Evolutionary conservation across 192 early-diverging fungal species (phyloP), one percentile per base, ranked within the genome.

Genomic region (Coemansia sp.): DNA sequence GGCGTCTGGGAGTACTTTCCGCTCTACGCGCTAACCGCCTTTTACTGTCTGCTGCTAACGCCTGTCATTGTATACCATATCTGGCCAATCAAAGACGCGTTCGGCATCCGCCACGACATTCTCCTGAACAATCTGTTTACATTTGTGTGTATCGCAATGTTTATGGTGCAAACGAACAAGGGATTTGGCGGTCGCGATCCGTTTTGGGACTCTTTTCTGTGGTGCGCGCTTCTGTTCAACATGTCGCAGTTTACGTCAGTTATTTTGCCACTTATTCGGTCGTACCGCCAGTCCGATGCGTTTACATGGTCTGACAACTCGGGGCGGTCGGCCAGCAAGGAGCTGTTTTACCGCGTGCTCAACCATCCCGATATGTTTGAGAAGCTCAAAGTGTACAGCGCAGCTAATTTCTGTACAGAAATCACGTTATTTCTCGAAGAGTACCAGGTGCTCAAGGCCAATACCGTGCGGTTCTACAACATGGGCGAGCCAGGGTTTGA

Each of bases 1-100:
- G 75, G 74, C 53, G 74, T 77, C 9, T 82, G 74, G 80, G 80
- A 82, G 64, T 82, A 82, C 60, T 82, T 74, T 25, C 74, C 80
- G 23, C 58, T 82, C 9, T 76, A 76, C 51, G 71, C 71, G 24
- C 55, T 76, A 44, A 69, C 61, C 4, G 80, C 75, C 37, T 1
- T 82, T 5, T 76, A 76, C 71, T 76, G 70, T 42, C 18, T 82
- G 10, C 17, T 82, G 11, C 53, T 82, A 21, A 73, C 75, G 5
- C 80, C 80, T 0, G 42, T 78, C n/a, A 77, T 82, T 20, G 70
- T 74, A 7, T 82, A 74, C 68, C 67, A 72, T 28, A 73, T 77
- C 31, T 82, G 80, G 80, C 74, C 74, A 3, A 76, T 82, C 61
- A 68, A 74, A 49, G 74, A 82, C 47, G 74, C 71, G 21, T 74